phyloP scores from a whole-genome alignment of 225 moss, liverwort and hornwort genomes.

The Climacium dendroides region DNA sequence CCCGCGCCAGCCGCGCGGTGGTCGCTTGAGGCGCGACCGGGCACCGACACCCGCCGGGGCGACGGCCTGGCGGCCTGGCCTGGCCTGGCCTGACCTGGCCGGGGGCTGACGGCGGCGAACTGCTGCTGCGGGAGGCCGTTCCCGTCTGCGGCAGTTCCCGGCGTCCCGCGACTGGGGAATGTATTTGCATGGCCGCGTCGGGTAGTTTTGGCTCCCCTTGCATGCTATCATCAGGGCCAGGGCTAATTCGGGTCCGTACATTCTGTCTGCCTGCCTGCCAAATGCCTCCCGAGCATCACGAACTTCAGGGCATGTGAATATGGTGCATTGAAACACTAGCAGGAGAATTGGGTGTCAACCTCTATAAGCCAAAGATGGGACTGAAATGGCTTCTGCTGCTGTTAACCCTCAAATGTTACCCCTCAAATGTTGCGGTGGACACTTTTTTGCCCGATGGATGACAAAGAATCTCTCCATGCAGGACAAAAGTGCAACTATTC shows the following conservation, averaged over 20 bases:
- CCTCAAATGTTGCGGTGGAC: too few relatives aligned
- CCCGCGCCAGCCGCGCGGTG: background rate
- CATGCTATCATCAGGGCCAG: background rate
- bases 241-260: background rate
- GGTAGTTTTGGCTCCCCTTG: background rate
- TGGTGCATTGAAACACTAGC: background rate
- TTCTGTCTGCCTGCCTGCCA: background rate
- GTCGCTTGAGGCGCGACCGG: background rate
- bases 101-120: background rate
- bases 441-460: too few relatives aligned
- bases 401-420: too few relatives aligned
- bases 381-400: fast-evolving
- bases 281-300: background rate
- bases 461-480: too few relatives aligned
- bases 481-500: too few relatives aligned
- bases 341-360: background rate
- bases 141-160: slow-evolving; percentile 8
- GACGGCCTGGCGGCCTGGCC: background rate
- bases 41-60: slow-evolving; percentile 12
- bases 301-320: background rate
- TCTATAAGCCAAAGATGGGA: background rate
- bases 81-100: background rate
- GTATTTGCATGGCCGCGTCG: background rate
- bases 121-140: background rate
- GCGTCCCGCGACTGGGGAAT: background rate